Conservation (phyloP, 2,329 filamentous ascomycete genomes). For the Colletotrichum truncatum region DNA sequence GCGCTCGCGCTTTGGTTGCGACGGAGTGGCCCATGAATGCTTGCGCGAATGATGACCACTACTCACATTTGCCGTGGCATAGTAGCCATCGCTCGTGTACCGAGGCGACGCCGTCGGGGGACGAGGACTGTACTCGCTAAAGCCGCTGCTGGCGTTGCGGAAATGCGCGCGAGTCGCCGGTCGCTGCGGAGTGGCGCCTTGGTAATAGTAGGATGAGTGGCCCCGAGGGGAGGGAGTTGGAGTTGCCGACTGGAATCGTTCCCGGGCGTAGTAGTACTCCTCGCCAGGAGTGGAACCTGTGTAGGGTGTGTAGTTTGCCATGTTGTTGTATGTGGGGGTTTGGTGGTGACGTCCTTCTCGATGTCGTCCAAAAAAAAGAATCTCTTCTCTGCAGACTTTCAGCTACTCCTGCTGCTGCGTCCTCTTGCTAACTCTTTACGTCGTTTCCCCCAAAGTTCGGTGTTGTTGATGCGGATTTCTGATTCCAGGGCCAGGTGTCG, state of each 20-base stretch:
- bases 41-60: slow-evolving; percentile 55
- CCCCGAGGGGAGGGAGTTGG: slow-evolving; percentile 66
- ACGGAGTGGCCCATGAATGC: slow-evolving; percentile 57
- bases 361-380: slow-evolving; percentile 39
- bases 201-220: slow-evolving; percentile 58
- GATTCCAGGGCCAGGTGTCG: slow-evolving; percentile 40
- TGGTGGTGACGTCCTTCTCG: slow-evolving; percentile 42
- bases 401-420: slow-evolving; percentile 27
- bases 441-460: slow-evolving; percentile 20
- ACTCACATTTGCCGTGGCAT: slow-evolving; percentile 75
- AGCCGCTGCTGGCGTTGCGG: slow-evolving; percentile 53
- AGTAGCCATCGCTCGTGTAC: slow-evolving; percentile 70
- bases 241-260: slow-evolving; percentile 62
- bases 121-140: slow-evolving; percentile 53
- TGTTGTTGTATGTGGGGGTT: slow-evolving; percentile 31
- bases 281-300: slow-evolving; percentile 56
- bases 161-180: slow-evolving; percentile 63
- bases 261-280: slow-evolving; percentile 61
- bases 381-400: slow-evolving; percentile 10
- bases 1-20: slow-evolving; percentile 59
- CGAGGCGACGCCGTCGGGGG: slow-evolving; percentile 65
- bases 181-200: slow-evolving; percentile 57
- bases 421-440: slow-evolving; percentile 24
- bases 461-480: slow-evolving; percentile 30
- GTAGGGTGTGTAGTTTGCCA: slow-evolving; percentile 49